Evolutionary conservation across 495 filamentous ascomycete species (phyloP).

Genomic region (Xylaria curta): DNA sequence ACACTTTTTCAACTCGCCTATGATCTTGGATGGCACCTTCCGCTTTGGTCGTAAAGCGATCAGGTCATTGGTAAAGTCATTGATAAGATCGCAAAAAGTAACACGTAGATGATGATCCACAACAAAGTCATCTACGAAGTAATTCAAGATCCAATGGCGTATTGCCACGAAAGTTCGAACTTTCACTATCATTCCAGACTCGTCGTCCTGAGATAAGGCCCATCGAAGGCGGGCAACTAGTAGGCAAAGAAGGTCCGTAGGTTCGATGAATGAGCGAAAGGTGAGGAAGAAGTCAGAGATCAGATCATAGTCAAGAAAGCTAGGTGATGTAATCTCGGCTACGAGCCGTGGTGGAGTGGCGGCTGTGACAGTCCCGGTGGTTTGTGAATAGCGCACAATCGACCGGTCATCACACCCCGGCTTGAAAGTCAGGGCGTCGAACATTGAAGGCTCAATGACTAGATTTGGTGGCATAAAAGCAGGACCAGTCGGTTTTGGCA

Average conservation of each 20-base stretch:
- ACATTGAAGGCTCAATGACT: constrained; percentile 68
- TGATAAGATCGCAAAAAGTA: constrained; percentile 82
- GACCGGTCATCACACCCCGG: constrained; percentile 74
- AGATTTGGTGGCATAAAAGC: constrained; percentile 53
- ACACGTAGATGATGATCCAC: constrained; percentile 78
- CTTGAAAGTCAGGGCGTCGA: constrained; percentile 76
- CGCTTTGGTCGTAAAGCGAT: constrained; percentile 53
- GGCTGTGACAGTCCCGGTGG: constrained; percentile 77
- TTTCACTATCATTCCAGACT: constrained; percentile 87
- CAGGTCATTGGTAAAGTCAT: constrained; percentile 70
- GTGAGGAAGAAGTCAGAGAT: constrained; percentile 98
- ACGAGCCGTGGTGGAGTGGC: constrained; percentile 92
- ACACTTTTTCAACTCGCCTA: constrained; percentile 94
- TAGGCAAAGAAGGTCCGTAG: constrained; percentile 77
- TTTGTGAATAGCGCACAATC: constrained; percentile 81
- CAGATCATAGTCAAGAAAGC: constrained; percentile 95
- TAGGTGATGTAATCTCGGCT: constrained; percentile 96
- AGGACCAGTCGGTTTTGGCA: constrained; percentile 40
- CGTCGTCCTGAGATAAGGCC: constrained; percentile 81
- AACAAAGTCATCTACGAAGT: constrained; percentile 95
- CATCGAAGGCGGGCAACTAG: constrained; percentile 84
- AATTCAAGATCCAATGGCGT: constrained; percentile 98
- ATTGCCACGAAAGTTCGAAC: constrained; percentile 96
- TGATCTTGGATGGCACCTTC: constrained; percentile 84
- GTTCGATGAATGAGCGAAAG: constrained; percentile 82